Evolutionary conservation across 139 green algal genomes (phyloP), one percentile per base, ranked within the genome.

Genomic region (Chlorella sorokiniana): DNA sequence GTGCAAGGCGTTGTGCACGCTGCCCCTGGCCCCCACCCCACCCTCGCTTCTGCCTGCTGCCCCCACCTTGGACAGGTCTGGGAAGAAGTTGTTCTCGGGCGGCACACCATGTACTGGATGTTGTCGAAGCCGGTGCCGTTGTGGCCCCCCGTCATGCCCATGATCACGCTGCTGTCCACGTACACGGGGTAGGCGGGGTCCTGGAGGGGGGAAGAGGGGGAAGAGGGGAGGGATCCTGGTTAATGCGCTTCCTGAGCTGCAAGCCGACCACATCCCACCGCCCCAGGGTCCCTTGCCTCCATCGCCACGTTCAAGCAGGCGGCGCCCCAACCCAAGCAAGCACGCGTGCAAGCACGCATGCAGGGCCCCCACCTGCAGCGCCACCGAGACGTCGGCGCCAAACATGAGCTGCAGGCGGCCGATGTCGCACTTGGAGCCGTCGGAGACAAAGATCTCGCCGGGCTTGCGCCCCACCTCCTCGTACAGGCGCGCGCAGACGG

Each of bases 361-460:
- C n/a, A n/a, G n/a, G n/a, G n/a, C 42, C 10, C 63, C 18, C 67
- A 84, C 79, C 79, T 84, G 84, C 45, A 93, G 86, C 14, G 91
- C 93, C 27, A 95, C 92, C 9, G 63, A 92, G 11, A 81, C 31
- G 42, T 89, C 74, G 27, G 76, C 63, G 59, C 93, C 93, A 87
- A 96, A 95, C 91, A 96, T 92, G 78, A 96, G 85, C 91, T 99
- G 96, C 75, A 99, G 86, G 48, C 97, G 91, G 1, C 93, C 91
- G 83, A 99, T 99, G 90, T 99, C 97, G 87, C 97, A 99, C 89
- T 99, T 99, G 71, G 94, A 97, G 68, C 97, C 97, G 85, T 99
- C 97, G 27, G 91, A 97, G 7, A 99, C 93, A 82, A 99, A 99
- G 76, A 99, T 92, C 85, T 99, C 97, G 56, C 86, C 83, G 5